Evolutionary conservation across 306 rosid genomes (phyloP), one percentile per base, ranked within the genome.

Genomic region (Urtica urens): DNA sequence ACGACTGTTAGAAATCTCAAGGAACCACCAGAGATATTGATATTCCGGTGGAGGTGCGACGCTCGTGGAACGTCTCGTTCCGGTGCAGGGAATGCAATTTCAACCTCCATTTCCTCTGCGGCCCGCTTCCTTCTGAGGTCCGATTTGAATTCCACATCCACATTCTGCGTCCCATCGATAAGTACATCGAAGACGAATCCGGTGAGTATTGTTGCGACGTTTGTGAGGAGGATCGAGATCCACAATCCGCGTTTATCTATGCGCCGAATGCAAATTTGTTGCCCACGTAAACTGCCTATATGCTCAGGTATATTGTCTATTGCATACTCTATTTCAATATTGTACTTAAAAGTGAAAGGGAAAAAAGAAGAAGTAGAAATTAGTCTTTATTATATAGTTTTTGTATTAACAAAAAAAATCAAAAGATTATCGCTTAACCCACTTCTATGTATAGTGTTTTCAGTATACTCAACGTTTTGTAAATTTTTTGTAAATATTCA

Each of bases 181-280:
- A 42, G 6, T 8, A 12, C 0, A 6, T 4, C 10, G 46, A 30
- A 10, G 46, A 58, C 17, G 55, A 34, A 3, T 1, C 10, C 2
- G 38, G 23, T 23, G 63, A 46, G 37, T 46, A 20, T n/a, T 46
- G 25, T 28, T 28, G 33, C 10, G 33, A 28, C 10, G 33, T 10
- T 4, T 58, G 63, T 8, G 55, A 58, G 22, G 22, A 16, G 26
- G 46, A 58, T 23, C 34, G 54, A 25, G 26, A 58, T 26, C 47
- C 23, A 23, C 23, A 11, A 13, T 11, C 1, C 30, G 38, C 20
- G 8, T 24, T 31, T 58, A 58, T 34, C 27, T 34, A 7, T 24
- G 55, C 25, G 21, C 1, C 3, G 37, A 23, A 12, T 58, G 63
- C 25, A 25, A 58, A 1, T 58, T 7, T 13, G 11, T 14, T 46